Base-by-base conservation (phyloP, 352 stramenopile species). In the Globisporangium okanoganense region DNA sequence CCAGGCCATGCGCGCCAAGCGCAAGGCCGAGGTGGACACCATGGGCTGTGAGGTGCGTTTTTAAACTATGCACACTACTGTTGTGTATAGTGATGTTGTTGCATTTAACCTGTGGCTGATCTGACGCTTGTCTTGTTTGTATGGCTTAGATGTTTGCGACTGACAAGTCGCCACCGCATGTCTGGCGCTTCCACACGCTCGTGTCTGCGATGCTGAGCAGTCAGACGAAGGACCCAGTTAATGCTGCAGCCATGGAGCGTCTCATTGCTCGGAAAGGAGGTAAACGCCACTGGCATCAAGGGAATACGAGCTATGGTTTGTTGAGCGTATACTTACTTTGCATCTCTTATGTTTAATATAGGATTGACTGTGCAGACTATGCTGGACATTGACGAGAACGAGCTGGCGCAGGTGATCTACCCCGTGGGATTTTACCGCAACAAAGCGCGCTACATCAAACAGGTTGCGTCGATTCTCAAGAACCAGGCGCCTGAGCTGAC, bases 191-290 rank as follows among this genome's bases (percentile, higher is more conserved):
- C 69, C 94, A 98, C 71, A 85, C 97, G 40, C 72, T 99, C 9
- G 90, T 98, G 27, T 84, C 92, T n/a, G 85, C 98, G 13, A 98
- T 99, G 94, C 76, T 99, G 44, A 98, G 89, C 50, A 97, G 84
- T 66, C 97, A 99, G 73, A 99, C 96, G 0, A 99, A 99, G 69
- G 97, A 99, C 75, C 90, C 90, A 1, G 79, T 98, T 18, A 92
- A 85, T 33, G 79, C 82, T 20, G 83, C 81, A 52, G 87, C 79
- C 38, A 86, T 95, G 85, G 66, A 63, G 33, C 70, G 88, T 18
- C 69, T 94, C 43, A 78, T 83, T 44, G 9, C 71, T 85, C 79
- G 66, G 83, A 86, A 57, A 16, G 51, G 20, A 73, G 79, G 67
- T 56, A 36, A 20, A 20, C 14, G 4, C 16, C n/a, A 18, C 14